These are phyloP conservation scores for Sugiyamaella novakii DNA, from an alignment of 1,139 yeast genomes.

Conservation along the genomic window DNA sequence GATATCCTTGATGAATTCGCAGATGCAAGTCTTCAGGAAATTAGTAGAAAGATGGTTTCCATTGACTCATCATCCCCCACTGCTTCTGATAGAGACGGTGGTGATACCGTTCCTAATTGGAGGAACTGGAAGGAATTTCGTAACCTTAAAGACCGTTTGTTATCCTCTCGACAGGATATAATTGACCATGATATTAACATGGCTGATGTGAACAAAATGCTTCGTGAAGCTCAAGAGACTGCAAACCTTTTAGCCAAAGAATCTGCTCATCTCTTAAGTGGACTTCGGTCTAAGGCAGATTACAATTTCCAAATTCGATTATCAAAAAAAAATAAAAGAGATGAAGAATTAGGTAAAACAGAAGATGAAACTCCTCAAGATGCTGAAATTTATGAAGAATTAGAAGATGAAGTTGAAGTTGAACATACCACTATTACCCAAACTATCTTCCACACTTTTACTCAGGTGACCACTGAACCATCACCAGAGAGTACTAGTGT, in stretches of 20 bases:
- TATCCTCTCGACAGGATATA: constrained; percentile 59
- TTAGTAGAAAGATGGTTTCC: constrained; percentile 40
- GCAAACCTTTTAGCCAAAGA: constrained; percentile 64
- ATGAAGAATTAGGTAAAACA: constrained; percentile 25
- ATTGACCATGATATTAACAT: constrained; percentile 54
- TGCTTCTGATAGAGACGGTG: constrained; percentile 46
- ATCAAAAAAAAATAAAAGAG: constrained; percentile 23
- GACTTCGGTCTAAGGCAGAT: constrained; percentile 80
- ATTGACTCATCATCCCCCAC: constrained; percentile 27
- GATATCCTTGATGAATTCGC: constrained; percentile 47
- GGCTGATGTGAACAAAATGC: constrained; percentile 52
- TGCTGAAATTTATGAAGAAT: constrained; percentile 21
- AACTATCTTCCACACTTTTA: constrained; percentile 22
- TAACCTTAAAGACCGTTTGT: constrained; percentile 56
- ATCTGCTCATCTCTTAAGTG: constrained; percentile 67
- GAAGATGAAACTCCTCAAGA: constrained; percentile 21
- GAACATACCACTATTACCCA: constrained; percentile 22
- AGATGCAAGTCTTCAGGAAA: constrained; percentile 42
- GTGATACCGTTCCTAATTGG: constrained; percentile 52
- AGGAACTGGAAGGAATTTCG: constrained; percentile 69
- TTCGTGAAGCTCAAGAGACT: constrained; percentile 62
- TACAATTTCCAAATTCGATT: constrained; percentile 68
- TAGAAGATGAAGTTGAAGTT: constrained; percentile 23
- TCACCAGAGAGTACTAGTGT: constrained; percentile 2
- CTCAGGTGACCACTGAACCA: constrained; percentile 4